phyloP scores from a whole-genome alignment of 768 basidiomycete species.

The Neoboletus magnificus region DNA sequence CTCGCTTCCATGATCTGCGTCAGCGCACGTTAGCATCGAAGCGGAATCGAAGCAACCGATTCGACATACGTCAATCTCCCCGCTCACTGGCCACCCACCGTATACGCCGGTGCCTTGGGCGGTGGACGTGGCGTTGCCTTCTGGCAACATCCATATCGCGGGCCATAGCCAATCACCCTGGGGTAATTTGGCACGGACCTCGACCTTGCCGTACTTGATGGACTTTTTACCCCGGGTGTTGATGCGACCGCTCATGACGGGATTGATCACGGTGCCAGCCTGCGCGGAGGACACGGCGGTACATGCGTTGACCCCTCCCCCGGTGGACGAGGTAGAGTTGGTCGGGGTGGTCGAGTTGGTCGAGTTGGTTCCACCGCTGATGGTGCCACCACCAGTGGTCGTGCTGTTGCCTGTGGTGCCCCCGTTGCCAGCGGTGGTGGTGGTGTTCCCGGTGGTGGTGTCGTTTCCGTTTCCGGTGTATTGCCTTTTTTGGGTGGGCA shows the following conservation, averaged over 20 bases:
- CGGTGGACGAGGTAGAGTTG: constrained; percentile 18
- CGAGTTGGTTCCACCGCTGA: constrained; percentile 18
- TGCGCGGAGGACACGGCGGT: constrained; percentile 40
- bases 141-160: constrained; percentile 33
- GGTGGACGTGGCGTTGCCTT: constrained; percentile 20
- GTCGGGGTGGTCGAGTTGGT: constrained; percentile 19
- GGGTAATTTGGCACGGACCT: constrained; percentile 61
- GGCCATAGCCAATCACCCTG: constrained; percentile 43
- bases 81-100: constrained; percentile 48
- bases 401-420: constrained; percentile 3
- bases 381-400: neutral
- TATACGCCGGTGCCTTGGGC: constrained; percentile 23
- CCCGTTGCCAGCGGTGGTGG: neutral
- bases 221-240: constrained; percentile 46
- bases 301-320: constrained; percentile 31
- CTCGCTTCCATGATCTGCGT: constrained; percentile 51
- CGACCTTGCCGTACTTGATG: constrained; percentile 56
- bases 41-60: too few relatives aligned
- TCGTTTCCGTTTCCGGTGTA: constrained; percentile 6
- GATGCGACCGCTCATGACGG: constrained; percentile 53
- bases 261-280: constrained; percentile 42
- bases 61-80: constrained; percentile 60
- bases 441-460: neutral
- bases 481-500: constrained; percentile 26
- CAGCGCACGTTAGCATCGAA: neutral